phyloP scores from a whole-genome alignment of 306 rosid genomes.

The Dalbergia cultrata region DNA sequence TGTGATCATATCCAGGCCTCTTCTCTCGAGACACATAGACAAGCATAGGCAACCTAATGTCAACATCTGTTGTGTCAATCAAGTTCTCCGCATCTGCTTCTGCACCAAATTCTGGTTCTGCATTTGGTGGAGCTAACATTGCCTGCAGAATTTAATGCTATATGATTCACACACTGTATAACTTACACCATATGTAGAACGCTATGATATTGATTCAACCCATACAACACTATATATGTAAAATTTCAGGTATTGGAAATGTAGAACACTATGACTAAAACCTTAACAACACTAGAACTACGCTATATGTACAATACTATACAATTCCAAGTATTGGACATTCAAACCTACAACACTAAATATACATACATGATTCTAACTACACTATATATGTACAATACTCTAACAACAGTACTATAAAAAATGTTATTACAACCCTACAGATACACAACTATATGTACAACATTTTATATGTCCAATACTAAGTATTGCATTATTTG shows the following conservation, averaged over 20 bases:
- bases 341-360: too few relatives aligned
- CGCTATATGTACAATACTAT: too few relatives aligned
- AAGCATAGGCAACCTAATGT: constrained; percentile 80
- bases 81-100: constrained; percentile 73
- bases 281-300: too few relatives aligned
- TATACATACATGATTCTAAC: too few relatives aligned
- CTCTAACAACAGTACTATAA: too few relatives aligned
- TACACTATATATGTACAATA: too few relatives aligned
- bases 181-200: not conserved
- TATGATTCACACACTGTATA: not conserved
- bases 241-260: too few relatives aligned
- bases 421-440: not conserved
- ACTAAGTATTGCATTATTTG: not conserved
- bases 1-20: constrained; percentile 84
- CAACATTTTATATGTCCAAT: not conserved
- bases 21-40: constrained; percentile 91
- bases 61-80: constrained; percentile 77
- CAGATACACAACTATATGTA: not conserved
- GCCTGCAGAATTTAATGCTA: constrained; percentile 57
- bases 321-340: too few relatives aligned
- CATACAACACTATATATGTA: not conserved
- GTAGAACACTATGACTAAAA: not conserved
- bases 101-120: constrained; percentile 73
- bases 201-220: not conserved
- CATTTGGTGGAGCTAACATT: constrained; percentile 87